These are phyloP conservation scores for Apiospora sp. DNA, from an alignment of 2,329 filamentous ascomycete species.

Conservation along the genomic window DNA sequence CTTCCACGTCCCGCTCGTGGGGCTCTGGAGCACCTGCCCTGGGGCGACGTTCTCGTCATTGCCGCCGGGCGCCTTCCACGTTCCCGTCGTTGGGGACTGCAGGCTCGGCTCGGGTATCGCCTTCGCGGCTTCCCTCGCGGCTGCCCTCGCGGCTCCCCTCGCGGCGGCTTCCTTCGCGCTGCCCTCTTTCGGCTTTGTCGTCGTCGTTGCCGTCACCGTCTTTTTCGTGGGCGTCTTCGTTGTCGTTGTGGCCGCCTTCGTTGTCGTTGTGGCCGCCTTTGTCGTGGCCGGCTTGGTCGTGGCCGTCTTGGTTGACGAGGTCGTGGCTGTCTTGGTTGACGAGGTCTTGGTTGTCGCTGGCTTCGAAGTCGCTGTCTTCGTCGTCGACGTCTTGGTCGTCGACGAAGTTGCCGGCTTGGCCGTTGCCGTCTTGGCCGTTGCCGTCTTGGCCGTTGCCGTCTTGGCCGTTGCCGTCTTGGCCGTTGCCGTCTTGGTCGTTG, in stretches of 20 bases:
- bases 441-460: background rate
- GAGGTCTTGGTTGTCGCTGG: constrained; percentile 24
- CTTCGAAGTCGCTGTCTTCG: background rate
- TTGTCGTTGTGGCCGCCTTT: background rate
- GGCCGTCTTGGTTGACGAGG: background rate
- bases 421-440: background rate
- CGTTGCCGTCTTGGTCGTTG: background rate
- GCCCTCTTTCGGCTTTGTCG: constrained; percentile 28
- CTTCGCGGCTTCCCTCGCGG: background rate
- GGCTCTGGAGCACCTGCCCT: constrained; percentile 51
- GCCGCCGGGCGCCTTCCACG: constrained; percentile 46
- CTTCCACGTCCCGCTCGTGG: constrained; percentile 52
- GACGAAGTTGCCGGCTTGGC: background rate
- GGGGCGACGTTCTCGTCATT: constrained; percentile 32
- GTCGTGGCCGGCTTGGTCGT: background rate
- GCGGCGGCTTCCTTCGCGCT: background rate
- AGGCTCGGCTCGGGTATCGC: constrained; percentile 41
- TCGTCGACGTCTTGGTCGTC: background rate
- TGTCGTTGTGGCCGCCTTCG: too few species aligned
- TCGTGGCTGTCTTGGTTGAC: background rate
- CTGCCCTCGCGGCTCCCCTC: background rate
- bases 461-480: constrained; percentile 18
- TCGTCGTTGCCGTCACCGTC: constrained; percentile 23
- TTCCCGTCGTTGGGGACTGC: constrained; percentile 54
- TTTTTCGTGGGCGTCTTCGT: constrained; percentile 27